These are phyloP conservation scores for Viridothelium virens DNA, from an alignment of 495 filamentous ascomycete species.

Conservation along the genomic window DNA sequence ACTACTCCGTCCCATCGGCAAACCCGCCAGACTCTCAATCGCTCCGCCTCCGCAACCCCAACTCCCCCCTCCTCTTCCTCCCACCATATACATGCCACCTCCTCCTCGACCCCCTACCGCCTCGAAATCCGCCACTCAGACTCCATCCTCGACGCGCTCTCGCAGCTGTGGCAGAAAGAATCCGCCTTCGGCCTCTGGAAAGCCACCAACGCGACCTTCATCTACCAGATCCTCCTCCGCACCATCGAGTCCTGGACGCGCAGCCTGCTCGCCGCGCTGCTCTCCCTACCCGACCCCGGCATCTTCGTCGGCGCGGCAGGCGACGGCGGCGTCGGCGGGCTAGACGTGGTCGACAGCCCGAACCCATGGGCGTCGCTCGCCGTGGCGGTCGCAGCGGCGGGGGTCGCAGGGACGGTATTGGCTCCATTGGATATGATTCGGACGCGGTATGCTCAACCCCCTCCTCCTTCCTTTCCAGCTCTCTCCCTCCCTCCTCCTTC, in stretches of 20 bases:
- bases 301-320: slow-evolving; percentile 35
- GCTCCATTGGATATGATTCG: slow-evolving; percentile 83
- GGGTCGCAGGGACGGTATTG: slow-evolving; percentile 68
- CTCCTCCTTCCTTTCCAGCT: slow-evolving; percentile 11
- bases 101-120: slow-evolving; percentile 30
- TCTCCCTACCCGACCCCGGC: slow-evolving; percentile 74
- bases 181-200: slow-evolving; percentile 92
- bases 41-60: slow-evolving; percentile 26
- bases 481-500: neutral
- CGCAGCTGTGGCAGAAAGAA: slow-evolving; percentile 80
- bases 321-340: slow-evolving; percentile 30
- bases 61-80: slow-evolving; percentile 26
- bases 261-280: slow-evolving; percentile 69
- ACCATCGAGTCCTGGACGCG: slow-evolving; percentile 80
- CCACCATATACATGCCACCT: too few relatives aligned
- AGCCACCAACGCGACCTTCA: slow-evolving; percentile 80
- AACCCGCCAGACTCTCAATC: slow-evolving; percentile 17
- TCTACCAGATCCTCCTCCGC: slow-evolving; percentile 78
- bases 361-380: slow-evolving; percentile 65
- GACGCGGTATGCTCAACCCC: slow-evolving; percentile 50
- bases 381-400: slow-evolving; percentile 75
- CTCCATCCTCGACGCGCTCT: slow-evolving; percentile 70
- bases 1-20: slow-evolving; percentile 19
- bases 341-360: slow-evolving; percentile 60
- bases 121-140: slow-evolving; percentile 60